A percentile compares a stretch with the other conserved stretches of the same genome.
Evolutionary conservation across 768 basidiomycete species (phyloP).

Genomic region (Lactifluus pinguis): DNA sequence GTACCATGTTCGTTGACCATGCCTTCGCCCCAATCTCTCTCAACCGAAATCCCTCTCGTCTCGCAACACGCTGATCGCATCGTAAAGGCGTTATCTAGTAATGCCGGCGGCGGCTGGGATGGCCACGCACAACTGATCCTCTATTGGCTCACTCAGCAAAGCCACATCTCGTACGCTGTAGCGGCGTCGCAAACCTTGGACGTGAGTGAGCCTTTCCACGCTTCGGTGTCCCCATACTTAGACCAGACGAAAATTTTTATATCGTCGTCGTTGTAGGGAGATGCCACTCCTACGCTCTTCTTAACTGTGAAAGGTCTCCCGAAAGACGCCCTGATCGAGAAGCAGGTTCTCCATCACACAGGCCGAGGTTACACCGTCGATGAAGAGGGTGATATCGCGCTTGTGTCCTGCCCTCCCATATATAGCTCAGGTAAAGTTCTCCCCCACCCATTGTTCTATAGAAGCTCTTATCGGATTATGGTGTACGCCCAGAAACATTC

Average conservation of each 20-base stretch:
- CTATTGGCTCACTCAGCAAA: constrained; percentile 54
- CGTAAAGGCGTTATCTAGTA: constrained; percentile 45
- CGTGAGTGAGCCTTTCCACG: not conserved
- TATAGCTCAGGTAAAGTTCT: constrained; percentile 35
- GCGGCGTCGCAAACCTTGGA: constrained; percentile 27
- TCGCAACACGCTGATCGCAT: constrained; percentile 77
- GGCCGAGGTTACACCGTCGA: constrained; percentile 42
- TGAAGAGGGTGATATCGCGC: constrained; percentile 38
- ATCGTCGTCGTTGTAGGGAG: constrained; percentile 16
- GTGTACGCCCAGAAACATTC: not conserved
- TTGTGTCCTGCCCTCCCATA: constrained; percentile 30
- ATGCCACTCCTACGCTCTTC: constrained; percentile 41
- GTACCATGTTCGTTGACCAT: constrained; percentile 66
- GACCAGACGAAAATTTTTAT: not conserved
- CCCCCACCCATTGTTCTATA: not conserved
- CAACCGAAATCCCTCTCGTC: constrained; percentile 60
- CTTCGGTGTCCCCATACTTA: not conserved
- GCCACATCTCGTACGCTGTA: constrained; percentile 34
- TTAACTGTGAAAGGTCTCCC: constrained; percentile 56
- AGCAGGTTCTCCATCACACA: constrained; percentile 66
- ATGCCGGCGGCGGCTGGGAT: constrained; percentile 47
- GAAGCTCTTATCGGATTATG: constrained; percentile 1
- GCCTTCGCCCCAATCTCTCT: constrained; percentile 48
- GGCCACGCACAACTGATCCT: constrained; percentile 57
- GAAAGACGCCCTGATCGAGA: constrained; percentile 64